Conservation (phyloP, 2,329 filamentous ascomycete species). For the Xylaria arbuscula region DNA sequence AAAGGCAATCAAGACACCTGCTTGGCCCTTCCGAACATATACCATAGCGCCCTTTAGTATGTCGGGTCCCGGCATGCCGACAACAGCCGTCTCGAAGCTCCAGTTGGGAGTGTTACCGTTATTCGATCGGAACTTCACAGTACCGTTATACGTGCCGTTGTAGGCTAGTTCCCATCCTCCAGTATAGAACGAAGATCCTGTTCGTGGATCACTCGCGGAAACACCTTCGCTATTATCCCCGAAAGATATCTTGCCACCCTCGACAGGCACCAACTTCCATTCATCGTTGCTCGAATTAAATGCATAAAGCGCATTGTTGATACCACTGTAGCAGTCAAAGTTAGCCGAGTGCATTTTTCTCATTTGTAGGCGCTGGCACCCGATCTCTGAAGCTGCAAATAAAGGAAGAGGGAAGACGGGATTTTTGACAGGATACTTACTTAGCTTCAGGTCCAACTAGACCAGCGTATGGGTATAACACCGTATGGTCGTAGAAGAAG, state of each 20-base stretch:
- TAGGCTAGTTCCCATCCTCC: slow-evolving; percentile 30
- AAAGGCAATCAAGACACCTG: slow-evolving; percentile 38
- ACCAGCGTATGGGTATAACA: slow-evolving; percentile 6
- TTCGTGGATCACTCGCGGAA: slow-evolving; percentile 35
- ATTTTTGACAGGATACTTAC: neutral
- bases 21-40: slow-evolving; percentile 36
- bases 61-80: slow-evolving; percentile 30
- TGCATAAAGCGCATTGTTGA: slow-evolving; percentile 34
- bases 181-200: slow-evolving; percentile 38
- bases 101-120: slow-evolving; percentile 26
- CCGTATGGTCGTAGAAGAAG: slow-evolving; percentile 10
- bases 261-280: slow-evolving; percentile 28
- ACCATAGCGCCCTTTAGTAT: slow-evolving; percentile 40
- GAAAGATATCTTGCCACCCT: slow-evolving; percentile 31
- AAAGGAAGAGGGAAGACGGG: neutral
- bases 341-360: neutral
- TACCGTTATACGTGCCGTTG: slow-evolving; percentile 35
- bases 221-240: slow-evolving; percentile 26
- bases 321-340: neutral
- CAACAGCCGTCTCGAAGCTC: slow-evolving; percentile 26
- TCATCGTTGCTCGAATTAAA: slow-evolving; percentile 34
- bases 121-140: slow-evolving; percentile 36
- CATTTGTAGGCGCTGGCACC: no score
- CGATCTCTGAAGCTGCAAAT: no score
- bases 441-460: neutral